Percentiles rank a stretch among this genome's conserved stretches.
These are phyloP conservation scores for Allium cepa DNA, from an alignment of 106 monocot genomes.

Conservation along the genomic window DNA sequence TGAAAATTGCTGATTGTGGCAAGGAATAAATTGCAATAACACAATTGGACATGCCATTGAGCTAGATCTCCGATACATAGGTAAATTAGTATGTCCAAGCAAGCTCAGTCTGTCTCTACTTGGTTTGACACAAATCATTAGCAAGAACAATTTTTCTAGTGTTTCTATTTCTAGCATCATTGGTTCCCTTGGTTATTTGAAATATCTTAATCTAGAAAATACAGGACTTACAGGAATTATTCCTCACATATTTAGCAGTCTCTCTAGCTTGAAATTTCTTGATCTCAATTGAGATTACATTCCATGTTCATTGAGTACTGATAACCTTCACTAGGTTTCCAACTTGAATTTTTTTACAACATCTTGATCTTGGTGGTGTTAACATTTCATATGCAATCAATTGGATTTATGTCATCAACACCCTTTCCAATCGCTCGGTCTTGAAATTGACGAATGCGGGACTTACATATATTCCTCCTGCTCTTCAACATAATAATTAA, in stretches of 20 bases:
- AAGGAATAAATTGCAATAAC: constrained; percentile 16
- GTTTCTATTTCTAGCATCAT: neutral
- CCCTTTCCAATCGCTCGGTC: neutral
- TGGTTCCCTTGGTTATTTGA: constrained; percentile 7
- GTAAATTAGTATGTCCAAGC: neutral
- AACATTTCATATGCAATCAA: neutral
- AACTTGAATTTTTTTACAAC: neutral
- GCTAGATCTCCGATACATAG: neutral
- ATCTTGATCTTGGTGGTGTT: neutral
- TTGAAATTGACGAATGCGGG: neutral
- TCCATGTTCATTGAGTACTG: neutral
- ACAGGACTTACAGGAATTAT: constrained; percentile 4
- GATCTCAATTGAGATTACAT: neutral
- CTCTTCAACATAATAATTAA: neutral
- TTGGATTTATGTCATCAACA: neutral
- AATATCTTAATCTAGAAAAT: constrained; percentile 18
- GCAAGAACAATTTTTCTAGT: constrained; percentile 7
- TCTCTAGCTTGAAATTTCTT: constrained; percentile 13
- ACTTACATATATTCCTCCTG: neutral
- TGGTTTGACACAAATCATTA: constrained; percentile 9
- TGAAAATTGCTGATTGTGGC: constrained; percentile 16
- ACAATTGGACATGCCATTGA: constrained; percentile 15
- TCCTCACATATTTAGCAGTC: constrained; percentile 19
- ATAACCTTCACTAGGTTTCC: constrained; percentile 2
- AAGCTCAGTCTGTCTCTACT: constrained; percentile 10